Conservation (phyloP, 768 basidiomycete genomes). For the Kwoniella mangroviensis region DNA sequence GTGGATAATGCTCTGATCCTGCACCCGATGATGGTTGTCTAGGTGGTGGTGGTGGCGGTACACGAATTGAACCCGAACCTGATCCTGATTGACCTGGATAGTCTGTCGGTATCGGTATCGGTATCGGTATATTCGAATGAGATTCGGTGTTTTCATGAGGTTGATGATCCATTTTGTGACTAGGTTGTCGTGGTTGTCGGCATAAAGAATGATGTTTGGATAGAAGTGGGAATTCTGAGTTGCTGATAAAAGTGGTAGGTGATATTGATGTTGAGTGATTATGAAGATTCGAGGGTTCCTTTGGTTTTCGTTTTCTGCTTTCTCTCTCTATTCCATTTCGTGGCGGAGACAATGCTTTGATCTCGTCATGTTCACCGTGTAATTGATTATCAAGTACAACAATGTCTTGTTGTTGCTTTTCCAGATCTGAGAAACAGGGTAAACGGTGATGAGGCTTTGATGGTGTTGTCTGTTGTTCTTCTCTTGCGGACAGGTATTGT, state of each 20-base stretch:
- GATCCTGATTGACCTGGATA: neutral
- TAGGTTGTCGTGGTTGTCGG: neutral
- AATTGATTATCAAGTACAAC: neutral
- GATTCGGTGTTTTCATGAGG: neutral
- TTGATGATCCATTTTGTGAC: neutral
- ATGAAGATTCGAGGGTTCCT: conserved; percentile 3
- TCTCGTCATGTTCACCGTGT: neutral
- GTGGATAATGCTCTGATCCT: neutral
- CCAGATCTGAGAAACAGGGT: neutral
- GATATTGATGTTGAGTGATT: neutral
- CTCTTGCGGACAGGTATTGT: neutral
- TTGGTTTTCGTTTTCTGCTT: neutral
- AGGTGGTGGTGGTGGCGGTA: conserved; percentile 6
- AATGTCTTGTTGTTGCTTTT: neutral
- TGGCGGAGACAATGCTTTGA: neutral
- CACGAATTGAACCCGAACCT: neutral
- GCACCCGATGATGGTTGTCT: neutral
- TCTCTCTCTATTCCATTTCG: neutral
- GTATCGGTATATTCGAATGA: neutral
- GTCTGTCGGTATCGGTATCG: conserved; percentile 5
- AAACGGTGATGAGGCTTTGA: neutral
- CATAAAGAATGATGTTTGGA: neutral
- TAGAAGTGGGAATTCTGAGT: neutral
- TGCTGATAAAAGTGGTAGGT: neutral
- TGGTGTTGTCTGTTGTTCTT: neutral